These are phyloP conservation scores for Yamadazyma ubonensis DNA, from an alignment of 805 yeast genomes.

Conservation along the genomic window DNA sequence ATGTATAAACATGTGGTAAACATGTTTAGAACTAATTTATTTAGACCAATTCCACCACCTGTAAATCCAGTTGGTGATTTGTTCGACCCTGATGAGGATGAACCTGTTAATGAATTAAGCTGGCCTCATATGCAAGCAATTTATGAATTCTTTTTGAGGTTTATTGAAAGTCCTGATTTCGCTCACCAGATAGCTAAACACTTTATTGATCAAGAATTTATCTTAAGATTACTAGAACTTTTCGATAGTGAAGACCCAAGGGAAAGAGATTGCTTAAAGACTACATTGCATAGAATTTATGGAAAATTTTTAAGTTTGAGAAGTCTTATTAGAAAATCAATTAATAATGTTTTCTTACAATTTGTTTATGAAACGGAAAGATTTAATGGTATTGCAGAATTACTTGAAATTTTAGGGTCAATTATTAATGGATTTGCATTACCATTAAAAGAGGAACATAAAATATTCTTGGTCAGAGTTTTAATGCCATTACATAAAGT, in stretches of 20 bases:
- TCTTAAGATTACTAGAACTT: slow-evolving; percentile 74
- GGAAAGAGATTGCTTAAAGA: slow-evolving; percentile 92
- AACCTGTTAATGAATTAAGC: slow-evolving; percentile 91
- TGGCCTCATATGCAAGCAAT: slow-evolving; percentile 99
- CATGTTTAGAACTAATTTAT: slow-evolving; percentile 86
- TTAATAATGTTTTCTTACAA: slow-evolving; percentile 87
- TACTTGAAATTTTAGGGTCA: slow-evolving; percentile 91
- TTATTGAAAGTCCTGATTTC: slow-evolving; percentile 92
- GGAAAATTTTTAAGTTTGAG: slow-evolving; percentile 91
- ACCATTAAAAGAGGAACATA: slow-evolving; percentile 96
- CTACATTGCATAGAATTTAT: slow-evolving; percentile 92
- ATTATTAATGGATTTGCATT: slow-evolving; percentile 97
- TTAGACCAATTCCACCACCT: slow-evolving; percentile 97
- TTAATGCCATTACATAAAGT: slow-evolving; percentile 92
- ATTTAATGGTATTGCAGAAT: slow-evolving; percentile 93
- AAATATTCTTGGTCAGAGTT: slow-evolving; percentile 80
- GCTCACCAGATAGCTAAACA: slow-evolving; percentile 91
- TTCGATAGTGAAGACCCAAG: slow-evolving; percentile 97
- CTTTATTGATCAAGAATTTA: slow-evolving; percentile 88
- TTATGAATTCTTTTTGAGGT: slow-evolving; percentile 89
- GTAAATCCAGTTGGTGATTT: slow-evolving; percentile 96
- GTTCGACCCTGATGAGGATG: slow-evolving; percentile 98
- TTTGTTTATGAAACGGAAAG: slow-evolving; percentile 94
- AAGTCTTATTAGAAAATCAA: slow-evolving; percentile 86
- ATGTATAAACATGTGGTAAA: slow-evolving; percentile 84